phyloP scores from a whole-genome alignment of 2,329 filamentous ascomycete species.

The Aspergillus intermedius region DNA sequence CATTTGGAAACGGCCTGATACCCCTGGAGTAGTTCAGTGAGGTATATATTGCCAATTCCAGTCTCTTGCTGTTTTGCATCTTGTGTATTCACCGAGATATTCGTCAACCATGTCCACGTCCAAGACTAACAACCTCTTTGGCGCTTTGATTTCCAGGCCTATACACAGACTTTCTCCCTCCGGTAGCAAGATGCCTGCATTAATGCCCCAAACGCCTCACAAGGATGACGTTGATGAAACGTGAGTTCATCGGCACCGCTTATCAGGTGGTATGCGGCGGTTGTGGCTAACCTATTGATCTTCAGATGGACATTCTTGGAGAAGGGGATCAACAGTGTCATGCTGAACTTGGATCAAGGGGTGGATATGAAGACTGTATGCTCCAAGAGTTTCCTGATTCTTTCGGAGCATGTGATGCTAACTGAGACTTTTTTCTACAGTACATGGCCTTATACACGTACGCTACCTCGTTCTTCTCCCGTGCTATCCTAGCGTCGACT shows the following conservation, averaged over 20 bases:
- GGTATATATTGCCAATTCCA: neutral
- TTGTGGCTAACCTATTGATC: slow-evolving; percentile 11
- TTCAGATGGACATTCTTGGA: slow-evolving; percentile 83
- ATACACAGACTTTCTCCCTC: neutral
- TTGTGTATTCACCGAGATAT: too few species aligned
- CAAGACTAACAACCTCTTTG: slow-evolving; percentile 1
- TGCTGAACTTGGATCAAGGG: slow-evolving; percentile 84
- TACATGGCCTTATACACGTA: slow-evolving; percentile 98
- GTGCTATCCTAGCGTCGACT: slow-evolving; percentile 8
- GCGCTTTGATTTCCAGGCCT: slow-evolving; percentile 1
- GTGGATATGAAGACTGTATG: slow-evolving; percentile 84
- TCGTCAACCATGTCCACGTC: neutral
- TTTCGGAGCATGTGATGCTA: neutral
- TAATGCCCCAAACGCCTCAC: slow-evolving; percentile 42
- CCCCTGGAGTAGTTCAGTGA: neutral
- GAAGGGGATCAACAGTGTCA: slow-evolving; percentile 81
- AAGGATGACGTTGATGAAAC: slow-evolving; percentile 57
- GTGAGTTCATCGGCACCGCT: slow-evolving; percentile 39
- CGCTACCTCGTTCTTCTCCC: slow-evolving; percentile 18
- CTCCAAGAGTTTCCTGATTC: slow-evolving; percentile 4
- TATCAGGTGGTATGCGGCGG: neutral
- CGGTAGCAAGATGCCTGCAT: slow-evolving; percentile 27
- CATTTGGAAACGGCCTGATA: neutral
- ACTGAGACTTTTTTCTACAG: slow-evolving; percentile 13
- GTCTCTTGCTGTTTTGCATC: too few species aligned